Percentiles rank a stretch among this genome's conserved stretches.
phyloP scores from a whole-genome alignment of 163 green algal genomes.

The Chlamydomonas reinhardtii region DNA sequence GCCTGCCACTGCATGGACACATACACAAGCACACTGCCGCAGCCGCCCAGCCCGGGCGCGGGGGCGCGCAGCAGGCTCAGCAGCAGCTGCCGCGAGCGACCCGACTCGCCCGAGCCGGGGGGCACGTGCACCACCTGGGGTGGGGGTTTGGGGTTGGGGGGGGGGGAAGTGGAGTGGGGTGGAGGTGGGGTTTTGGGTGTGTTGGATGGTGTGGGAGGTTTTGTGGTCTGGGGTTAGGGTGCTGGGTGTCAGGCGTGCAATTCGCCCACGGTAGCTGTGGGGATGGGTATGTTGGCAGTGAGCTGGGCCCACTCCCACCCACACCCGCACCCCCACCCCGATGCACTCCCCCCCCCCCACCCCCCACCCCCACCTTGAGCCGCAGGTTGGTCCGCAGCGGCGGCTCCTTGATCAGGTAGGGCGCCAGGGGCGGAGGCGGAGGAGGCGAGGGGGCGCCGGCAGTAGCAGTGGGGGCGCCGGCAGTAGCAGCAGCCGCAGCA shows the following conservation, averaged over 20 bases:
- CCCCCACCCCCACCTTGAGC: constrained; percentile 62
- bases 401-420: constrained; percentile 67
- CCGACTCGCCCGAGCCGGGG: constrained; percentile 27
- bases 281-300: too few species aligned
- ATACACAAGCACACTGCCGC: constrained; percentile 79
- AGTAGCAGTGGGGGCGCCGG: too few species aligned
- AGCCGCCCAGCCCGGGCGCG: constrained; percentile 45
- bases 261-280: too few species aligned
- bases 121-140: constrained; percentile 53
- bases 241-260: too few species aligned
- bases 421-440: too few species aligned
- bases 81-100: constrained; percentile 38
- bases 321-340: too few species aligned
- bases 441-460: too few species aligned
- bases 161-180: too few species aligned
- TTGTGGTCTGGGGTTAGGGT: too few species aligned
- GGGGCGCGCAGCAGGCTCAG: constrained; percentile 58
- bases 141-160: not conserved
- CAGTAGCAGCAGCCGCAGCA: too few species aligned
- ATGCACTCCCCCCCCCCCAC: not conserved
- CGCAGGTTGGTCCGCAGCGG: constrained; percentile 81
- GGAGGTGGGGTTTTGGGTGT: too few species aligned
- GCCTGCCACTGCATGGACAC: constrained; percentile 69
- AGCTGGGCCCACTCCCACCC: not conserved
- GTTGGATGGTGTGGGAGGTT: too few species aligned